Percentiles rank a stretch among this genome's conserved stretches.
These are phyloP conservation scores for Aureoboletus auriporus DNA, from an alignment of 768 basidiomycete genomes.

Conservation along the genomic window DNA sequence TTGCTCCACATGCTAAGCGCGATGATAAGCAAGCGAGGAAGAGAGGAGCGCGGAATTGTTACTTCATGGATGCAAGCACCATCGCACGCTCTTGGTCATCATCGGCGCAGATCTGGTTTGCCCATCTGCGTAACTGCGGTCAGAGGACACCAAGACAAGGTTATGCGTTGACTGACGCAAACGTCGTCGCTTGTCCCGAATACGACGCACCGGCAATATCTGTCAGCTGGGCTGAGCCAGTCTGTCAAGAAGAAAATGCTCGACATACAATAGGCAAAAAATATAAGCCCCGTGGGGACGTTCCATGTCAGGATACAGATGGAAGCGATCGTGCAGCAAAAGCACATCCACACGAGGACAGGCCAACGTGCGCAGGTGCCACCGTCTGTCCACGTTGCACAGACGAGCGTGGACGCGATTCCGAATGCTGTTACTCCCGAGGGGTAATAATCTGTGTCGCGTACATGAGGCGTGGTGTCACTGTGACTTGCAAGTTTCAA, in stretches of 20 bases:
- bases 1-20: slow-evolving; percentile 61
- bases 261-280: slow-evolving; percentile 67
- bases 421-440: slow-evolving; percentile 63
- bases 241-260: neutral
- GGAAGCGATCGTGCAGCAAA: slow-evolving; percentile 49
- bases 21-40: neutral
- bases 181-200: slow-evolving; percentile 73
- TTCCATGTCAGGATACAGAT: slow-evolving; percentile 61
- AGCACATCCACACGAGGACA: slow-evolving; percentile 59
- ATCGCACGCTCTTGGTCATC: slow-evolving; percentile 67
- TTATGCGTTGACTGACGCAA: slow-evolving; percentile 44
- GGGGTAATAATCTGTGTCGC: slow-evolving; percentile 49
- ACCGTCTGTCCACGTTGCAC: slow-evolving; percentile 61
- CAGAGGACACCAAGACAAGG: neutral
- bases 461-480: neutral
- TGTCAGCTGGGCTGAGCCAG: slow-evolving; percentile 14
- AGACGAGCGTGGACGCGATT: slow-evolving; percentile 58
- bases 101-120: slow-evolving; percentile 72
- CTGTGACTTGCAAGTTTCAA: neutral
- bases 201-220: slow-evolving; percentile 64
- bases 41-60: slow-evolving; percentile 4
- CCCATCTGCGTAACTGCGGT: slow-evolving; percentile 48
- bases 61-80: slow-evolving; percentile 78
- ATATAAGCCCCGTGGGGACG: slow-evolving; percentile 58
- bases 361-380: slow-evolving; percentile 54